Conservation (phyloP, 2,329 filamentous ascomycete genomes). For the Verticillium alfalfae region DNA sequence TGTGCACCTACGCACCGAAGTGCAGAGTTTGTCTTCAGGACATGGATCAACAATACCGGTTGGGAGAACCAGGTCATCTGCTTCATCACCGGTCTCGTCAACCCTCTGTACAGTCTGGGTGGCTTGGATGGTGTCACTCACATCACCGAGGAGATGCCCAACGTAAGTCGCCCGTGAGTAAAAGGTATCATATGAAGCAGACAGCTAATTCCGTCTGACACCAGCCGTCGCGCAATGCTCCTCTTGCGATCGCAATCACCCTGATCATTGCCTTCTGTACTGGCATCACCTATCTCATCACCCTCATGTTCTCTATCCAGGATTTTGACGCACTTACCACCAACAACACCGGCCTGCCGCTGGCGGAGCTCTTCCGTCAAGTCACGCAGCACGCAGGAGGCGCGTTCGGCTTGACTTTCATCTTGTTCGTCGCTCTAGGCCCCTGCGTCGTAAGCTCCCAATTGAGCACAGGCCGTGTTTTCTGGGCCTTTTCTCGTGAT, state of each 20-base stretch:
- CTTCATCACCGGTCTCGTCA: constrained; percentile 45
- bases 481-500: constrained; percentile 39
- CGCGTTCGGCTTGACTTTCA: constrained; percentile 33
- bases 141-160: constrained; percentile 46
- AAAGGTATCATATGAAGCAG: neutral
- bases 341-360: constrained; percentile 35
- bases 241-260: constrained; percentile 33
- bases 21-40: constrained; percentile 43
- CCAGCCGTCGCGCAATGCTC: constrained; percentile 28
- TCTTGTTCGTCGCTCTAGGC: constrained; percentile 36
- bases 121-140: constrained; percentile 42
- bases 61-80: constrained; percentile 43
- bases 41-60: constrained; percentile 47
- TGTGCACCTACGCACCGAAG: constrained; percentile 37
- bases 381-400: constrained; percentile 32
- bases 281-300: constrained; percentile 40
- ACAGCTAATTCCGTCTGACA: neutral
- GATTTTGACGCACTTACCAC: constrained; percentile 35
- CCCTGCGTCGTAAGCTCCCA: constrained; percentile 30
- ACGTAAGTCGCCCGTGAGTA: constrained; percentile 23
- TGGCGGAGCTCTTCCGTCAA: constrained; percentile 39
- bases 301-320: constrained; percentile 46
- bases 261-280: constrained; percentile 44
- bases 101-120: constrained; percentile 39
- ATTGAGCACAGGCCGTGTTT: constrained; percentile 24